phyloP scores from a whole-genome alignment of 805 yeast species.

The Sugiyamaella lignohabitans region DNA sequence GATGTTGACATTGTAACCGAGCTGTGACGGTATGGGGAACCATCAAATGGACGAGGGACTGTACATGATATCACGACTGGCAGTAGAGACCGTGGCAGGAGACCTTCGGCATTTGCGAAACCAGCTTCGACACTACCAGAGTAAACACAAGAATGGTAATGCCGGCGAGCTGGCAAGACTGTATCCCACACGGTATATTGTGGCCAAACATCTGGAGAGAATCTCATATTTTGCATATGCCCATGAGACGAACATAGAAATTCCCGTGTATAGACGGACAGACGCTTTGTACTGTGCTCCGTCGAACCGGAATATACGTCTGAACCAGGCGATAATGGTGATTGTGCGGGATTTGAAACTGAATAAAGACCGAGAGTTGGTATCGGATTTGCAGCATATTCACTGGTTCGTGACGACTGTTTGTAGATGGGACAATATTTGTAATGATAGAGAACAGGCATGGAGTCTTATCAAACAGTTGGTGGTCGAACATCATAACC shows the following conservation, averaged over 20 bases:
- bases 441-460: neutral
- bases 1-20: no score
- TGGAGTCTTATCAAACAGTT: neutral
- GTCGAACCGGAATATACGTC: neutral
- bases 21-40: no score
- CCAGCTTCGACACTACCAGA: neutral
- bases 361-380: neutral
- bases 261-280: no score
- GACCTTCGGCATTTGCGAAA: neutral
- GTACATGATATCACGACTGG: neutral
- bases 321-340: neutral
- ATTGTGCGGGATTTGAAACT: neutral
- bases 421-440: no score
- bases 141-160: neutral
- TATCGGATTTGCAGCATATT: neutral
- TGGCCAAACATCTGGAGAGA: slow-evolving; percentile 27
- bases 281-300: no score
- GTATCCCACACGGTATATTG: slow-evolving; percentile 1
- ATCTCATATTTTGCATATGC: slow-evolving; percentile 6
- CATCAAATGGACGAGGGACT: neutral
- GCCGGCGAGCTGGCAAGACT: neutral
- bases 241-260: neutral
- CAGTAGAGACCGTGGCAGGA: neutral
- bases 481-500: neutral
- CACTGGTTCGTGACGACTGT: neutral